Conservation (phyloP, 2,329 filamentous ascomycete species). For the Nemania sp. region DNA sequence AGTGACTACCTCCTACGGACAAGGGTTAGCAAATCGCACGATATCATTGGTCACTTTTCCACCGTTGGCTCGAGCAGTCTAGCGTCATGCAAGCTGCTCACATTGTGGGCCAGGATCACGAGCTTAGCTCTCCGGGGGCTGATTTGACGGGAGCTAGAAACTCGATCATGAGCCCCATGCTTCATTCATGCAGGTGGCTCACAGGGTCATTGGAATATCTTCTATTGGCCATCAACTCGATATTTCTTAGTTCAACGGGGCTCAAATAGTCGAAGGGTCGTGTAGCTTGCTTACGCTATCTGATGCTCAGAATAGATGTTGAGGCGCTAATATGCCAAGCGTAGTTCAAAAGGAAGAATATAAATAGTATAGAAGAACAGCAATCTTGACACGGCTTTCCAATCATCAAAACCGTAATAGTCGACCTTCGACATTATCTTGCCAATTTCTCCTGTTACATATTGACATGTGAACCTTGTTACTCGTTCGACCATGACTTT, state of each 20-base stretch:
- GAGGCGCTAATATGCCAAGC: background rate
- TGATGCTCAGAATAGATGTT: slow-evolving; percentile 24
- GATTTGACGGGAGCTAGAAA: too few species aligned
- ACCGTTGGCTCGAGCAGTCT: slow-evolving; percentile 26
- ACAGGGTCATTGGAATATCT: too few species aligned
- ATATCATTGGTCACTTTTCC: background rate
- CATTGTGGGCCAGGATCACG: slow-evolving; percentile 31
- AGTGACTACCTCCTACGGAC: slow-evolving; percentile 3
- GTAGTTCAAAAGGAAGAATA: background rate
- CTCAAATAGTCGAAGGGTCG: too few species aligned
- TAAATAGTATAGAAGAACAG: slow-evolving; percentile 15
- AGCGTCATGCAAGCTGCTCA: slow-evolving; percentile 43
- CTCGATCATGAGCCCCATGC: slow-evolving; percentile 7
- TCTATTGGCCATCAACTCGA: too few species aligned
- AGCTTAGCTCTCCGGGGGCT: background rate
- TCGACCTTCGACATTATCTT: background rate
- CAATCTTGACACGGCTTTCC: slow-evolving; percentile 23
- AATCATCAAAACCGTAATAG: slow-evolving; percentile 25
- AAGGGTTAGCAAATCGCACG: background rate
- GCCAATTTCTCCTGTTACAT: slow-evolving; percentile 19
- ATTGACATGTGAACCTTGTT: slow-evolving; percentile 12
- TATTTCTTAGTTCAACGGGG: too few species aligned
- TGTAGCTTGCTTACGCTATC: too few species aligned
- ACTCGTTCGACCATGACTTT: slow-evolving; percentile 40
- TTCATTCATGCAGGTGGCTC: slow-evolving; percentile 36